Base-by-base conservation (phyloP, 352 stramenopile genomes). In the Pythium dissotocum region DNA sequence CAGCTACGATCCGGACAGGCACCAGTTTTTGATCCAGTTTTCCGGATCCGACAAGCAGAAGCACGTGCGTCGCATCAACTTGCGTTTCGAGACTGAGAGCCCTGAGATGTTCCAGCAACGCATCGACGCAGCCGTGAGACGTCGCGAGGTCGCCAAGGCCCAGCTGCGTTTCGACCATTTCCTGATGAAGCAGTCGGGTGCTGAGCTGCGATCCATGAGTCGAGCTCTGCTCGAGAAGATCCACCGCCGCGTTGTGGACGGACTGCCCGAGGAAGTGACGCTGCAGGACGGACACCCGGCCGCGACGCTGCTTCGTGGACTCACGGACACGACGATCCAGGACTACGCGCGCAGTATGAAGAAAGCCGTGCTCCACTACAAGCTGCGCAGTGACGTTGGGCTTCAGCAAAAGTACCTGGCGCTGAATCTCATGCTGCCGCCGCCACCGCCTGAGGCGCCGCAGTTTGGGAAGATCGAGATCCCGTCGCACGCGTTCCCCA, bases 271-370 rank as follows among this genome's bases (percentile, higher is more conserved):
- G 24, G 63, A 78, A 8, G 74, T 96, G 7, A 76, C 76, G 9
- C 61, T 96, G 16, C 59, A 85, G 14, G 84, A 96, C 33, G 81
- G 78, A 0, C 78, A 91, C 36, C 85, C 89, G 2, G 73, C 80
- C 2, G 80, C 80, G 1, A 61, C 55, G 52, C 69, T 96, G 12
- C 72, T 98, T n/a, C 81, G 90, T 10, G 64, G 77, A 28, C 80
- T 98, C 40, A 98, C 90, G 0, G 89, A 95, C 56, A 82, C 90
- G 18, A 88, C 90, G 36, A 96, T 98, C 63, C 83, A 96, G 36
- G 83, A 93, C 18, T 97, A 98, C 73, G 89, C 85, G 53, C 82
- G 88, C 2, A 97, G 87, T 49, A 98, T 98, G 91, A 98, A 98
- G 75, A 97, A 97, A 49, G 77, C 90, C 1, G 83, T 96, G 14